Base-by-base conservation (phyloP, 2,329 filamentous ascomycete genomes). In the Hysterium pulicare region DNA sequence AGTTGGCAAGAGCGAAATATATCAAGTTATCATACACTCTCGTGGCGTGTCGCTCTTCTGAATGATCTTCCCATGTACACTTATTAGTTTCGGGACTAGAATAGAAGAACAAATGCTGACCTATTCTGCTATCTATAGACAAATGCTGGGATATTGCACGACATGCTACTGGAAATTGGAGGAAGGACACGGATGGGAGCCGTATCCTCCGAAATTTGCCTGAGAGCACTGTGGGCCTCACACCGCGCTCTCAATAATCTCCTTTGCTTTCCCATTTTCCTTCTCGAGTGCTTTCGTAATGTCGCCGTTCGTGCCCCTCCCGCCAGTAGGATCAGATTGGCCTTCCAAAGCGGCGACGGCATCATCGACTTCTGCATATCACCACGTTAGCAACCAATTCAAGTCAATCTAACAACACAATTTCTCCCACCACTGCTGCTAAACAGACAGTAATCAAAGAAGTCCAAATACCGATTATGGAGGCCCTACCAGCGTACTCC, bases 281-380 rank as follows among this genome's bases (percentile, higher is more conserved):
- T 24, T 42, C 21, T 67, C 54, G 24, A 74, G 48, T 31, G 62
- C 62, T 23, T 55, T 62, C 15, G 62, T 58, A 30, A 75, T 73
- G 31, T 50, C 50, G 0, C 71, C 71, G 49, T 69, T 68, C 2
- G 57, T 46, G 2, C 68, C 68, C 24, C 72, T 53, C 1, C 73
- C 73, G 7, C 72, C 64, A 2, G 72, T 76, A 3, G 71, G 70
- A 53, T 74, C 71, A 1, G 55, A 46, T 22, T 55, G 23, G 2
- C 28, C 24, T 31, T 36, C 47, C 19, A 58, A 31, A 1, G 58
- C 61, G 2, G 54, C 55, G 13, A 72, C 67, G 4, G 69, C 70
- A 45, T 72, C 65, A 37, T 74, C 71, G 7, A 73, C 70, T 38
- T 73, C 71, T 72, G 21, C 22, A 33, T 40, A 45, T 19, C 15